Conservation (phyloP, 768 basidiomycete genomes). For the Auriscalpium vulgare region DNA sequence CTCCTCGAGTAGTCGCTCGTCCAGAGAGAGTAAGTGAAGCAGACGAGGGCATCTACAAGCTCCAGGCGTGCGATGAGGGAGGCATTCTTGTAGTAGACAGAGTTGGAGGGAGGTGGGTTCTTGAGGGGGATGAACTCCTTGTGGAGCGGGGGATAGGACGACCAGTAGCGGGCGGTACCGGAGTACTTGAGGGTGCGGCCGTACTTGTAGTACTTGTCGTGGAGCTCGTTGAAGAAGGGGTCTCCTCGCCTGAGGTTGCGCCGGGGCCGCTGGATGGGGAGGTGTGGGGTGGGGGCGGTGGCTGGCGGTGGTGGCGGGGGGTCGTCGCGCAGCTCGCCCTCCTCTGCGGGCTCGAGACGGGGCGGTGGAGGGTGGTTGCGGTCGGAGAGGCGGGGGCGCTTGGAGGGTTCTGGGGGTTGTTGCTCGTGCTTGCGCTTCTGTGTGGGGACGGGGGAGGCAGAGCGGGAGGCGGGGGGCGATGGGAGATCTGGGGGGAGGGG, state of each 20-base stretch:
- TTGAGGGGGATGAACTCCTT: conserved; percentile 56
- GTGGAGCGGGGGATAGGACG: conserved; percentile 57
- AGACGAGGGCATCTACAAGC: conserved; percentile 72
- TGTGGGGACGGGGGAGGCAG: conserved; percentile 31
- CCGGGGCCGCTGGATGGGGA: conserved; percentile 62
- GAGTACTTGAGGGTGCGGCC: conserved; percentile 80
- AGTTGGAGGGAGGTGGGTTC: conserved; percentile 56
- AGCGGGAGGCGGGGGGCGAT: conserved; percentile 37
- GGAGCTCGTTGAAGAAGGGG: conserved; percentile 51
- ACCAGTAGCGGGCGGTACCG: conserved; percentile 72
- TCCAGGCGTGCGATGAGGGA: conserved; percentile 72
- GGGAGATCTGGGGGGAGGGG: conserved; percentile 37
- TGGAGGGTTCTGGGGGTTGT: conserved; percentile 13
- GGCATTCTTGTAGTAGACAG: conserved; percentile 68
- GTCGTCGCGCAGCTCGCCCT: conserved; percentile 41
- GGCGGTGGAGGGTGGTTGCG: conserved; percentile 16
- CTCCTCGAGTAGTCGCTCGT: conserved; percentile 56
- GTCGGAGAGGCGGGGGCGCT: conserved; percentile 21
- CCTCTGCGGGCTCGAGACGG: conserved; percentile 36
- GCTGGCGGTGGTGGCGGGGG: conserved; percentile 5
- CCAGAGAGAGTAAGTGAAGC: conserved; percentile 82
- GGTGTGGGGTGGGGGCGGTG: conserved; percentile 16
- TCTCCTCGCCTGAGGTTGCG: conserved; percentile 36
- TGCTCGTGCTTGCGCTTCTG: conserved; percentile 31
- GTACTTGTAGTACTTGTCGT: conserved; percentile 60